These are phyloP conservation scores for Neoascochyta sp. DNA, from an alignment of 2,329 filamentous ascomycete species.

Conservation along the genomic window DNA sequence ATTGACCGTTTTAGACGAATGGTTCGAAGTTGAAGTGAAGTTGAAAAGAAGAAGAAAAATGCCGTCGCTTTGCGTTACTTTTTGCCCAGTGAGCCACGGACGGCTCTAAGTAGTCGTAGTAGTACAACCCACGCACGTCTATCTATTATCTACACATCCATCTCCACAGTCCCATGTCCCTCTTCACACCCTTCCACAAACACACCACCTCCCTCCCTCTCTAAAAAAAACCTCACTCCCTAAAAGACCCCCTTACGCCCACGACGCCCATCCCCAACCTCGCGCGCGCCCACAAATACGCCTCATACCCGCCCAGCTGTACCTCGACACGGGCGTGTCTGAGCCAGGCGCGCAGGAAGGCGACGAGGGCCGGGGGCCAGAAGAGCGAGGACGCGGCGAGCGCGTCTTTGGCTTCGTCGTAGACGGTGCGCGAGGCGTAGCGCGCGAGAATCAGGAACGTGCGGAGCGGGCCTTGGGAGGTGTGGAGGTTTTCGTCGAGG, in stretches of 20 bases:
- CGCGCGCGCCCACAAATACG: conserved; percentile 51
- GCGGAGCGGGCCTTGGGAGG: conserved; percentile 59
- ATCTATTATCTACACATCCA: background rate
- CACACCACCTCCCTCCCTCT: too few relatives aligned
- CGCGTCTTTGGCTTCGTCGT: conserved; percentile 56
- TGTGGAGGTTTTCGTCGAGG: conserved; percentile 86
- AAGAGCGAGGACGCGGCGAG: conserved; percentile 47
- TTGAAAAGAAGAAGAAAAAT: too few relatives aligned
- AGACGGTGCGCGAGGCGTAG: conserved; percentile 61
- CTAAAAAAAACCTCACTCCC: conserved; percentile 14
- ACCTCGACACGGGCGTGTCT: conserved; percentile 55
- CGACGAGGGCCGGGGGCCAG: conserved; percentile 51
- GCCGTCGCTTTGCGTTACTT: too few relatives aligned
- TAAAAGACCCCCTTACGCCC: conserved; percentile 3
- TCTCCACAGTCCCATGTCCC: too few relatives aligned
- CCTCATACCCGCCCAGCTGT: conserved; percentile 58
- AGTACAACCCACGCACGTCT: background rate
- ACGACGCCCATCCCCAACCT: conserved; percentile 45
- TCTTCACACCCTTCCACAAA: too few relatives aligned
- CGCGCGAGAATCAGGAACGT: conserved; percentile 63
- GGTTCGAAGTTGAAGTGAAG: too few relatives aligned
- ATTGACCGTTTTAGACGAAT: too few relatives aligned
- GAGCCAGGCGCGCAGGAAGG: conserved; percentile 51
- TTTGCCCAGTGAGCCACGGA: too few relatives aligned
- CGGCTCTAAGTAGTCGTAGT: too few relatives aligned